Percentiles rank a stretch among this genome's conserved stretches.
Conservation (phyloP, 2,329 filamentous ascomycete species). For the Cladophialophora chaetospira region DNA sequence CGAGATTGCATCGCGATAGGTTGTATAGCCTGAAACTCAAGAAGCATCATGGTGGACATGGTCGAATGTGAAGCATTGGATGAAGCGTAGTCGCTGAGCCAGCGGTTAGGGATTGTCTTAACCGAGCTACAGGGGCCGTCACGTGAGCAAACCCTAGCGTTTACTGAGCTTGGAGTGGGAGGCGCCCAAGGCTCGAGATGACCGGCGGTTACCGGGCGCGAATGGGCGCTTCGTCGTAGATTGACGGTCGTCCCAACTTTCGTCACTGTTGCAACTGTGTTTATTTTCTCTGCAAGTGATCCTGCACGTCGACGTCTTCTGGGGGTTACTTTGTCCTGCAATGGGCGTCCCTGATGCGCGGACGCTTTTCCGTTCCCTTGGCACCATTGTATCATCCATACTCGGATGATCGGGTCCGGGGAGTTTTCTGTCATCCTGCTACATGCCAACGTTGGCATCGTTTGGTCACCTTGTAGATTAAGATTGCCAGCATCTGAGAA, state of each 20-base stretch:
- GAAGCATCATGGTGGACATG: conserved; percentile 19
- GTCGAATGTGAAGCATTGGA: conserved; percentile 25
- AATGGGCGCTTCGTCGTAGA: conserved; percentile 12
- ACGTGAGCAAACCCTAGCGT: conserved; percentile 5
- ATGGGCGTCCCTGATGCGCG: too few relatives aligned
- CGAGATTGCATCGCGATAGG: conserved; percentile 18
- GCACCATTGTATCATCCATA: neutral
- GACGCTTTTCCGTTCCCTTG: neutral
- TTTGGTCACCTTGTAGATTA: neutral
- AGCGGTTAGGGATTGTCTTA: conserved; percentile 18
- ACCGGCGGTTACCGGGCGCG: conserved; percentile 10
- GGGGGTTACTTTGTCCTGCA: too few relatives aligned
- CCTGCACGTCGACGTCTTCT: neutral
- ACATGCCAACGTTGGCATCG: neutral
- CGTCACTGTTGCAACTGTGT: neutral
- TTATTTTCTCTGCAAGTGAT: neutral
- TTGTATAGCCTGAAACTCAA: conserved; percentile 23
- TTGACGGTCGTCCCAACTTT: neutral
- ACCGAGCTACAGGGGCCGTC: neutral
- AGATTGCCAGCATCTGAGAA: neutral
- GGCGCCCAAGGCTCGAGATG: conserved; percentile 6
- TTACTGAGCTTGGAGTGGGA: neutral
- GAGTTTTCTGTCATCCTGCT: conserved; percentile 9
- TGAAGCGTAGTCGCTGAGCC: conserved; percentile 19
- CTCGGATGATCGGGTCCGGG: neutral